Base-by-base conservation (phyloP, 495 filamentous ascomycete genomes). In the Lepidopterella palustris region DNA sequence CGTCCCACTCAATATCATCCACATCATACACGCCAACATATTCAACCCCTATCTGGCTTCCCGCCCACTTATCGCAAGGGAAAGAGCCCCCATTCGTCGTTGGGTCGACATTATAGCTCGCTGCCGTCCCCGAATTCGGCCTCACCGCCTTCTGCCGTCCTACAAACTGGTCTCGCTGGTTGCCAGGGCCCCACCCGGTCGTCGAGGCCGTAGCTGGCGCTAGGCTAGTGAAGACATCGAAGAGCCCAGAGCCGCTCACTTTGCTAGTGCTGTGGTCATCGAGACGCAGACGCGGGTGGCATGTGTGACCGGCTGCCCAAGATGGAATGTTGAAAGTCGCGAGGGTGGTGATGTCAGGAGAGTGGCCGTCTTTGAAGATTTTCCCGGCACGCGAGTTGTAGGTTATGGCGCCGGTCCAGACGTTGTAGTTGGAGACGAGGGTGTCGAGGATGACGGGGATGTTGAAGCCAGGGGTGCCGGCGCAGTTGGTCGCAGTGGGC, bases 281-380 rank as follows among this genome's bases (percentile, higher is more conserved):
- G 50, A 63, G 55, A 15, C 27, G 21, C 49, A 63, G 54, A 40
- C 29, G n/a, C 4, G 59, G 40, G 1, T 11, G 5, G 55, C 61
- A 63, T 8, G 29, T 54, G 15, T 35, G 5, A 25, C 61, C 61
- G 23, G 23, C 28, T 24, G 50, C 5, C 27, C 3, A 4, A 4
- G 61, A 1, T 5, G 55, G 61, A 18, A 63, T 63, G 48, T 4
- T 21, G 55, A 63, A 63, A 32, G 55, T 63, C 8, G 45, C 40
- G 1, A 63, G 49, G 8, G 61, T 63, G 32, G 48, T 48, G 5
- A 13, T 21, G 28, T 57, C 53, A n/a, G 32, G 4, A 21, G 4
- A 9, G 23, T 28, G 5, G 42, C 45, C 40, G 21, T 25, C 28
- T 21, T 63, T 63, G 45, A 5, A 21, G 15, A 59, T 35, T 15